Evolutionary conservation across 2,329 filamentous ascomycete species (phyloP), one percentile per base, ranked within the genome.

Genomic region (Calonectria pauciramosa): DNA sequence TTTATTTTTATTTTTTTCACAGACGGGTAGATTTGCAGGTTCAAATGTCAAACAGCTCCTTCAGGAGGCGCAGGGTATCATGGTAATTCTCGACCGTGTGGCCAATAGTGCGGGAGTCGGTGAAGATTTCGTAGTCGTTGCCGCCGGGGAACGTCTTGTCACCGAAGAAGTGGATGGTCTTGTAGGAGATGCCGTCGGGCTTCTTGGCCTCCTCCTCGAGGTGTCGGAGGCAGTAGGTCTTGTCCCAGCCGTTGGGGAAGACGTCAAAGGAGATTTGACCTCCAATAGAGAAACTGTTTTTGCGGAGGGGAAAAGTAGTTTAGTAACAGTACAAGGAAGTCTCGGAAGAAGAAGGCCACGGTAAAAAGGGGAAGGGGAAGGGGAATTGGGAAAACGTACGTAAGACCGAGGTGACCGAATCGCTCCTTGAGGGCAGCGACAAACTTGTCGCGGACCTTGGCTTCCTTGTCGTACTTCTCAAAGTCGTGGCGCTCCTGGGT

Each of bases 201-300:
- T 90, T 89, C 87, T 90, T 88, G 77, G 94, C 93, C 85, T 98
- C 96, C 77, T 90, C 90, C 87, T 97, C 95, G 76, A 99, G 89
- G 86, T 98, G 96, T 81, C 91, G 89, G 79, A 99, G 90, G 88
- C 96, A 98, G 90, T 98, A 99, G 13, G 95, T 98, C 93, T 99
- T 99, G 88, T 99, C 97, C 97, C 97, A 99, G 83, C 97, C 97
- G 3, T 89, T 91, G 77, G 97, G 97, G 91, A 99, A 99, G 82
- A 99, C 94, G 84, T 99, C 97, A 86, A 99, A 99, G 74, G 96
- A 98, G 86, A 99, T 98, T 84, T 98, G 95, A 68, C 97, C 97
- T 80, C 97, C 97, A 82, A 99, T 98, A 77, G 95, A 96, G 89
- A 94, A 98, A 73, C 94, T 96, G 63, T 26, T 65, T 41, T 70